Conservation (phyloP, 2,329 filamentous ascomycete genomes). For the Fusarium graminum region DNA sequence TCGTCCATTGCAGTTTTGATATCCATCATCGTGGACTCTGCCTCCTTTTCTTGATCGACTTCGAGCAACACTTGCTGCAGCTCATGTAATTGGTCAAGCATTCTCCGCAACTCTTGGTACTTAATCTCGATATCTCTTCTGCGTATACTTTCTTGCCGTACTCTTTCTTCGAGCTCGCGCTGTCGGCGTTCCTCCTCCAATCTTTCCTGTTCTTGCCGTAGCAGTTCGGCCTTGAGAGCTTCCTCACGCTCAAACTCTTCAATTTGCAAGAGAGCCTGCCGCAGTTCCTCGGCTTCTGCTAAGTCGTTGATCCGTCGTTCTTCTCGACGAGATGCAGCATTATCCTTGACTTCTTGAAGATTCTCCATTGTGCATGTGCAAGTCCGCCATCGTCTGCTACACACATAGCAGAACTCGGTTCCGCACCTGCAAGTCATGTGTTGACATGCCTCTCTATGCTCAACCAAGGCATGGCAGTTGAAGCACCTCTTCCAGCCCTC, state of each 20-base stretch:
- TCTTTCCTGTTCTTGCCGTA: constrained; percentile 56
- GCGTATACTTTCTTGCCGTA: constrained; percentile 57
- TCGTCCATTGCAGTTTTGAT: constrained; percentile 46
- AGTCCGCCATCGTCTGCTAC: constrained; percentile 77
- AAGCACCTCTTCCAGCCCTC: constrained; percentile 82
- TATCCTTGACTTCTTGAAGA: constrained; percentile 57
- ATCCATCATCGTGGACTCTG: constrained; percentile 45
- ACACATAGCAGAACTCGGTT: constrained; percentile 88
- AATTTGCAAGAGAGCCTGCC: constrained; percentile 60
- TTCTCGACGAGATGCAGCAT: constrained; percentile 53
- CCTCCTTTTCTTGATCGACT: constrained; percentile 56
- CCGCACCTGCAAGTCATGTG: constrained; percentile 90
- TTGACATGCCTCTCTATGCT: constrained; percentile 83
- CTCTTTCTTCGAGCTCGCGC: constrained; percentile 56
- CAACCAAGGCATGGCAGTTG: constrained; percentile 77
- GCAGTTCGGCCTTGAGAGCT: constrained; percentile 57
- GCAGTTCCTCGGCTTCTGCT: constrained; percentile 53
- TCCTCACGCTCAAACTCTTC: constrained; percentile 64
- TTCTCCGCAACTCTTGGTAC: constrained; percentile 55
- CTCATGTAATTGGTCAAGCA: constrained; percentile 58
- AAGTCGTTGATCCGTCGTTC: constrained; percentile 53
- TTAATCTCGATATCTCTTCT: constrained; percentile 55
- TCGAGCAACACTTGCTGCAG: constrained; percentile 57
- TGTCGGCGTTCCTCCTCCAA: constrained; percentile 55
- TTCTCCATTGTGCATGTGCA: constrained; percentile 72